Evolutionary conservation across 2,329 filamentous ascomycete genomes (phyloP).

Genomic region (Neoarthrinium moseri): DNA sequence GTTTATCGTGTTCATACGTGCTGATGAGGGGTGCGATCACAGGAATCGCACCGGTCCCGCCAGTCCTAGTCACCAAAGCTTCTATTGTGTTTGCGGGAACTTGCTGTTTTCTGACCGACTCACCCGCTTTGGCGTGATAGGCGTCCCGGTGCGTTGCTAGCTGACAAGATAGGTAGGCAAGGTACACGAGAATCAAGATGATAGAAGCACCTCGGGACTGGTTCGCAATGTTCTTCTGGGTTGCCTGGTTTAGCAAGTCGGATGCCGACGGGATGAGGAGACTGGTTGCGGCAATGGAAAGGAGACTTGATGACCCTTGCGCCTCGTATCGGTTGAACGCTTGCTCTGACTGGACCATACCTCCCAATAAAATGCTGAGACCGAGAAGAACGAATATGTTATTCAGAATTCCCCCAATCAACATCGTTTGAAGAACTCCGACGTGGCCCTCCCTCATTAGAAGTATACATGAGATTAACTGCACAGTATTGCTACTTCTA

Average conservation of each 20-base stretch:
- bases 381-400: constrained; percentile 1
- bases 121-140: not conserved
- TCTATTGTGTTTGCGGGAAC: not conserved
- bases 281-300: not conserved
- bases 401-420: not conserved
- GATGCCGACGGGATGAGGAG: constrained; percentile 3
- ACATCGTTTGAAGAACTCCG: not conserved
- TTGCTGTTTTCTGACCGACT: not conserved
- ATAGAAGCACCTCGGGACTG: not conserved
- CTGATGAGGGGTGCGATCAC: not conserved
- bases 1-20: not conserved
- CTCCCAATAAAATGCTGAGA: not conserved
- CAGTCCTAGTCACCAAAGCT: not conserved
- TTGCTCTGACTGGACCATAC: not conserved
- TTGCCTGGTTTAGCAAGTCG: not conserved
- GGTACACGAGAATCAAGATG: not conserved
- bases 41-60: not conserved
- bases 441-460: not conserved
- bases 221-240: not conserved
- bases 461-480: not conserved
- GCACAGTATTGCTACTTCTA: not conserved
- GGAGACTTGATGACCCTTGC: not conserved
- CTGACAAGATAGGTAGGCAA: not conserved
- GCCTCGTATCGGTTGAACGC: not conserved
- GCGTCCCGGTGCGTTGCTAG: not conserved